Evolutionary conservation across 2,329 filamentous ascomycete species (phyloP).

Genomic region (Beauveria scarabaeidicola): DNA sequence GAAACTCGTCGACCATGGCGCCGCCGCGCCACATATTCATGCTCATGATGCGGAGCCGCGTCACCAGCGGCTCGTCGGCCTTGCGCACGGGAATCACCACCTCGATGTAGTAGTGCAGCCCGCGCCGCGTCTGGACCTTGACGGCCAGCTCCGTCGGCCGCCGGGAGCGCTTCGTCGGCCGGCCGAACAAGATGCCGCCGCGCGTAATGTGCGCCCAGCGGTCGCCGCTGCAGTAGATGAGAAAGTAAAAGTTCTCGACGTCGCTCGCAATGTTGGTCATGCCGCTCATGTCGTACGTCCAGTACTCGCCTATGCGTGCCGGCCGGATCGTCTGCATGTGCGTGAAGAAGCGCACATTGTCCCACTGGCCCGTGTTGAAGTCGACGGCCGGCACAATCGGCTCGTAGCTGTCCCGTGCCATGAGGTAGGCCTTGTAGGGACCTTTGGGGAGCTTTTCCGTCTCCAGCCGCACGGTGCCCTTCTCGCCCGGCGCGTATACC

Average conservation of each 20-base stretch:
- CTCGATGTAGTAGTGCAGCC: not conserved
- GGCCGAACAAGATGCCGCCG: conserved; percentile 27
- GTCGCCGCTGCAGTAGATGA: conserved; percentile 14
- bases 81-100: conserved; percentile 14
- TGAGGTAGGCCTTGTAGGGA: conserved; percentile 28
- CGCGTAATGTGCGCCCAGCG: conserved; percentile 25
- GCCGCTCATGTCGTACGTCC: conserved; percentile 22
- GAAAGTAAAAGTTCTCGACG: conserved; percentile 20
- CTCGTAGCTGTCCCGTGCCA: conserved; percentile 27
- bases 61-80: conserved; percentile 21
- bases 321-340: conserved; percentile 25
- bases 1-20: conserved; percentile 26
- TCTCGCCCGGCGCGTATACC: conserved; percentile 22
- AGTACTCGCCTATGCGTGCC: conserved; percentile 25
- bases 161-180: conserved; percentile 19
- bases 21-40: conserved; percentile 34
- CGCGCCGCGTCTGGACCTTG: conserved; percentile 14
- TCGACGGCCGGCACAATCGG: conserved; percentile 27
- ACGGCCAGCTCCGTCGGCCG: conserved; percentile 19
- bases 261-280: conserved; percentile 23
- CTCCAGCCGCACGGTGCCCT: conserved; percentile 22
- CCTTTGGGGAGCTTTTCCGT: conserved; percentile 20
- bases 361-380: conserved; percentile 17
- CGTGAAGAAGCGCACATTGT: conserved; percentile 16
- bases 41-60: conserved; percentile 26